Base-by-base conservation (phyloP, 805 yeast species). In the Candida mattraensis region DNA sequence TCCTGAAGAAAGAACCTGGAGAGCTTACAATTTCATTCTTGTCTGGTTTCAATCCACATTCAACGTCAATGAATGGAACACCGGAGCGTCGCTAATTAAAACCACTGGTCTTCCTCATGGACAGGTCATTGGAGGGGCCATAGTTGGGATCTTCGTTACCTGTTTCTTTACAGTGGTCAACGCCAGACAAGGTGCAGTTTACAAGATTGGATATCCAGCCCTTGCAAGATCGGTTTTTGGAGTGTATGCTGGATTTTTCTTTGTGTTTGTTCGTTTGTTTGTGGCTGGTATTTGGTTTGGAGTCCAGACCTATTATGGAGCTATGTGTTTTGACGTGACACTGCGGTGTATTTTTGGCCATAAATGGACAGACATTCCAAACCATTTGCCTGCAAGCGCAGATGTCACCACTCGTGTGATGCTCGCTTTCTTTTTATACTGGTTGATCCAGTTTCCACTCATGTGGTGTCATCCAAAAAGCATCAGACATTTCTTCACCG, bases 251-350 rank as follows among this genome's bases (percentile, higher is more conserved):
- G 57, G 63, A 6, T 48, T 47, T 24, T 53, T 64, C 21, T 63
- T 62, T 21, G 58, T 64, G 21, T 50, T 63, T 27, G 60, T 65
- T 23, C 53, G 69, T 31, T 53, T 63, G 34, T 54, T 62, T 26
- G 56, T 61, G 2, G 64, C 66, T 15, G 55, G 58, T 21, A 58
- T 66, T 24, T 61, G 69, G 64, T 66, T 60, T 47, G 69, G 69
- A 12, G 64, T 61, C 30, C 60, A 61, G 39, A 57, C 67, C 7
- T 57, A 58, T 48, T 57, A 56, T 31, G 64, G 64, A 30, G 64
- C 68, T 8, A 56, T 59, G 37, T 63, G 64, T 24, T 49, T 62
- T 24, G 59, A 60, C 30, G 62, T 58, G 25, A 39, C 59, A 13
- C 32, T 56, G 16, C 42, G 50, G 14, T 47, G 52, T 24, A 34